Evolutionary conservation across 176 grass and related monocot species (phyloP).

Genomic region (Lolium rigidum): DNA sequence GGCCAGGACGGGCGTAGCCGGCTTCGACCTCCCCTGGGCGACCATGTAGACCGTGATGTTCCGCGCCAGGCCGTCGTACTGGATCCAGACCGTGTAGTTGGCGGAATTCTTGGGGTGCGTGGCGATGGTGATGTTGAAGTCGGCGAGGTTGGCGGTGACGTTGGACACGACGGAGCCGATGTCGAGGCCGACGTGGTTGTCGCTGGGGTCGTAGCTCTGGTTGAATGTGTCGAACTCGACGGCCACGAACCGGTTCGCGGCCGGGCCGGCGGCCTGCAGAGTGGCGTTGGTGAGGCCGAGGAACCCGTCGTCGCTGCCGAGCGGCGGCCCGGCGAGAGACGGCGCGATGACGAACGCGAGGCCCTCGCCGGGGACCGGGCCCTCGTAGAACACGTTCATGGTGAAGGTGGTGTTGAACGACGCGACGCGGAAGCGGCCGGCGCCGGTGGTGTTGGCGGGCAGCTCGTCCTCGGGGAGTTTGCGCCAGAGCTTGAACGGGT

Average conservation of each 20-base stretch:
- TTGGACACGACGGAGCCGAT: conserved; percentile 58
- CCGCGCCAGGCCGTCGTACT: conserved; percentile 53
- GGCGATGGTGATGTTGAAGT: conserved; percentile 53
- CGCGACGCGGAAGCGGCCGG: background rate
- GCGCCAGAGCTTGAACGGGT: conserved; percentile 50
- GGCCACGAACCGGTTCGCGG: conserved; percentile 45
- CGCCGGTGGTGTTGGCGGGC: too few relatives aligned
- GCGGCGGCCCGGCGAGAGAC: conserved; percentile 14
- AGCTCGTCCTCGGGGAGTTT: background rate
- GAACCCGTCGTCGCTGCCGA: conserved; percentile 48
- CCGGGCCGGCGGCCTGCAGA: background rate
- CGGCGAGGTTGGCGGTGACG: conserved; percentile 30
- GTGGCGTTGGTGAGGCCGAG: conserved; percentile 68
- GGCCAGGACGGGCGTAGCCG: conserved; percentile 14
- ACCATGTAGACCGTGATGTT: conserved; percentile 47
- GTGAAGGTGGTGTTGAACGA: conserved; percentile 70
- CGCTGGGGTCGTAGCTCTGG: conserved; percentile 47
- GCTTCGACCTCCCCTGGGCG: background rate
- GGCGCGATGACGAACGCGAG: conserved; percentile 54
- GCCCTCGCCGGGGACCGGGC: conserved; percentile 37
- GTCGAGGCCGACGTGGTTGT: conserved; percentile 76
- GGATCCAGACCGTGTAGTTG: conserved; percentile 66
- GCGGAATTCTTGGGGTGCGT: background rate
- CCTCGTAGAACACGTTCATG: conserved; percentile 48
- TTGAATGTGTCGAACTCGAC: conserved; percentile 70